Evolutionary conservation across 495 filamentous ascomycete genomes (phyloP), one percentile per base, ranked within the genome.

Genomic region (Aspergillus saccharolyticus): DNA sequence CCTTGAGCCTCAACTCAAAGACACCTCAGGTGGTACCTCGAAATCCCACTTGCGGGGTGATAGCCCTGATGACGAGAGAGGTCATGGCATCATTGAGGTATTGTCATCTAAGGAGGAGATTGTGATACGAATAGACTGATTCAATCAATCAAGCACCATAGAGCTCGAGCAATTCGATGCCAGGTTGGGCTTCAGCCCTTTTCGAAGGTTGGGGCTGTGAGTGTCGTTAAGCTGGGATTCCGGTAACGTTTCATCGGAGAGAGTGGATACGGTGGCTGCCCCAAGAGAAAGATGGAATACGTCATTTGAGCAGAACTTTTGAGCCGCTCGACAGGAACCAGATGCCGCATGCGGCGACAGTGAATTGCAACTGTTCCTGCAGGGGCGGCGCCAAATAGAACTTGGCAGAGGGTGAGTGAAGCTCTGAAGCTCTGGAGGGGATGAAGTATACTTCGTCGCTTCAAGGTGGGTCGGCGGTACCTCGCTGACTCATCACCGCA

Each of bases 401-500:
- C 33, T 39, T 39, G 33, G 33, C 33, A 39, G 10, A 39, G 6
- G 2, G 5, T 10, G 12, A 15, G 4, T 39, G 33, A 30, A 30
- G 25, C 10, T 30, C 25, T 19, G 30, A 45, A 16, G 46, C 43
- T 47, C 8, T 15, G 25, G 15, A 53, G 39, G 25, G 33, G 24
- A n/a, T 1, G 14, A 51, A 42, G 43, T 20, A 28, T 28, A 50
- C 47, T 50, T 50, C 22, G 33, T 39, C 10, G 33, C 33, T 39
- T 39, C 33, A 9, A 5, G 10, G 33, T 15, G 33, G 33, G 33
- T 39, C 33, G 33, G 33, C 33, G 22, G 47, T 50, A 50, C 47
- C 47, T 50, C n/a, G 47, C 47, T 50, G 21, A 50, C 15, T 30
- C 47, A 50, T 16, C 19, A 51, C 66, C 63, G 66, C 58, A 64